Evolutionary conservation across 1,139 yeast genomes (phyloP), one percentile per base, ranked within the genome.

Genomic region (Ashbya aceris): DNA sequence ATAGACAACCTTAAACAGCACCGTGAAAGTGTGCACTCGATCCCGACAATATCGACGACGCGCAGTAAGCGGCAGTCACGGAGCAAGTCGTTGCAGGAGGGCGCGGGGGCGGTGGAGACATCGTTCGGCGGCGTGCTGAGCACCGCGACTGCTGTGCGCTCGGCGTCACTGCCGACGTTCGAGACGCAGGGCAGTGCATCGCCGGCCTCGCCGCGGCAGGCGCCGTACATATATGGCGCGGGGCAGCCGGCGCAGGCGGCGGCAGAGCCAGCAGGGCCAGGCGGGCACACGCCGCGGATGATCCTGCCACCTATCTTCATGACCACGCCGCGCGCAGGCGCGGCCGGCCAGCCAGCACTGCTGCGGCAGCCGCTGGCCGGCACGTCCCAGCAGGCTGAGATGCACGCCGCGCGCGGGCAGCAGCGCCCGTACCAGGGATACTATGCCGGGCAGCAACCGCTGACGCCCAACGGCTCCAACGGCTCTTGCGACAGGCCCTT

Each of bases 1-100:
- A 67, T 86, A 49, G 97, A 89, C 63, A 89, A 89, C 59, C 69
- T 89, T 49, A 74, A 96, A 45, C 97, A 89, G 64, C 96, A 89
- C 63, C 82, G 83, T 49, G 95, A 86, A 58, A 84, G 96, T 0
- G 96, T 87, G 10, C 96, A 87, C 60, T 87, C 93, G 8, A 32
- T 28, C 79, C 78, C 60, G 87, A 83, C 37, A 23, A 23, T 14
- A 10, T 20, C 29, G 4, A 23, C 29, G n/a, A 14, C n/a, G 29
- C 27, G 29, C 9, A 10, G 17, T 10, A 34, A 14, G 14, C n/a
- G 27, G 10, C 37, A 14, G 12, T 34, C 37, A 10, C 20, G 29
- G 27, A 23, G 37, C 29, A 34, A 20, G 37, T 34, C 37, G 37
- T 14, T 32, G 35, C 35, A n/a, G 35, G 12, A n/a, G 14, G 23